A percentile compares a stretch with the other conserved stretches of the same genome.
Conservation (phyloP, 768 basidiomycete genomes). For the Podaxis sp. region DNA sequence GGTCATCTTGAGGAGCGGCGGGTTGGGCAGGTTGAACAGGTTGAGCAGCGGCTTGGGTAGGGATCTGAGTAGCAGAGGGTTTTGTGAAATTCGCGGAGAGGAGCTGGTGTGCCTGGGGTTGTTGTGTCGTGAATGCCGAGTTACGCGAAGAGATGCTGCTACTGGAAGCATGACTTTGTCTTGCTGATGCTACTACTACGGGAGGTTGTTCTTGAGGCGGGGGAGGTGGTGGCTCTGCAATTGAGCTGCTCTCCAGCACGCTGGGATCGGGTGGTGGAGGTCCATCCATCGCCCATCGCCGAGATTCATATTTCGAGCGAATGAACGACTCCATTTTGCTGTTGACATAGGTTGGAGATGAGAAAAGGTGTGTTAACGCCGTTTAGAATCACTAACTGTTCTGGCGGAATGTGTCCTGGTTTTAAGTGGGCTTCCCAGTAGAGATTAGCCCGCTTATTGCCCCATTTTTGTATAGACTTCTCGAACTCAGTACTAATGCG, state of each 20-base stretch:
- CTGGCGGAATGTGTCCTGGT: constrained; percentile 86
- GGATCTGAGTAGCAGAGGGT: constrained; percentile 21
- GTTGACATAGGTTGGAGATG: background rate
- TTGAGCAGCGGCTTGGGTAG: constrained; percentile 30
- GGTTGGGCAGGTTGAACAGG: constrained; percentile 22
- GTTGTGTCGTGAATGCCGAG: constrained; percentile 36
- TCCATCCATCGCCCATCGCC: constrained; percentile 92
- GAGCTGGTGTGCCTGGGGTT: constrained; percentile 56
- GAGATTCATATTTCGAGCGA: constrained; percentile 79
- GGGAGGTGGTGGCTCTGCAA: constrained; percentile 28
- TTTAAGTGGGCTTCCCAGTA: constrained; percentile 99
- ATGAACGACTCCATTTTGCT: constrained; percentile 14
- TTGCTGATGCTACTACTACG: constrained; percentile 21
- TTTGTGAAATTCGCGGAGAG: constrained; percentile 42
- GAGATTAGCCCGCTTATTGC: constrained; percentile 86
- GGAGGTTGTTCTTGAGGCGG: constrained; percentile 24
- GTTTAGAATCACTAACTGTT: constrained; percentile 70
- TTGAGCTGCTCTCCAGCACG: constrained; percentile 53
- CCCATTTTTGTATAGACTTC: constrained; percentile 90
- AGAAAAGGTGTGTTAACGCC: background rate
- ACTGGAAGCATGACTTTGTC: constrained; percentile 30
- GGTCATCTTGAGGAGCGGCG: constrained; percentile 51
- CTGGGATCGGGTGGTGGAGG: constrained; percentile 83
- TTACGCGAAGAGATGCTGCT: constrained; percentile 27
- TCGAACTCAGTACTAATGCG: background rate